A percentile compares a stretch with the other conserved stretches of the same genome.
These are phyloP conservation scores for Byssochlamys sp. DNA, from an alignment of 2,329 filamentous ascomycete species.

Conservation along the genomic window DNA sequence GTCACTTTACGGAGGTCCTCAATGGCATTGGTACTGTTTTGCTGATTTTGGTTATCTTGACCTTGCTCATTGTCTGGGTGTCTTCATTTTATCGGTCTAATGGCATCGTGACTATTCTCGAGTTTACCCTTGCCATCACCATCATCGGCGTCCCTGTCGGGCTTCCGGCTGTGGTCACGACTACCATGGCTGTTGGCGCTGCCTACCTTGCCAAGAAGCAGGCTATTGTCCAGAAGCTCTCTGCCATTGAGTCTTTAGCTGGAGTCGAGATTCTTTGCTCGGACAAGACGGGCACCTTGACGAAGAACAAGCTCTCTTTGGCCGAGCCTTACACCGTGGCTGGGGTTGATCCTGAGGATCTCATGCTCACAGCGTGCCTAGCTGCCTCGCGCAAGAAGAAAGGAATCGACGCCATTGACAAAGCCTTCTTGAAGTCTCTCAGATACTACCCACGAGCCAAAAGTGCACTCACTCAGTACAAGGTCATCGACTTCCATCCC, in stretches of 20 bases:
- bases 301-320: constrained; percentile 86
- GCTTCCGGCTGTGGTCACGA: constrained; percentile 86
- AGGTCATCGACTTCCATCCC: constrained; percentile 72
- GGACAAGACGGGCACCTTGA: constrained; percentile 87
- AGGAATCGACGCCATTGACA: constrained; percentile 89
- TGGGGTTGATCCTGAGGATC: constrained; percentile 74
- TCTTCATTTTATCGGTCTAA: constrained; percentile 83
- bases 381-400: constrained; percentile 90
- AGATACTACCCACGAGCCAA: constrained; percentile 76
- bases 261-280: constrained; percentile 91
- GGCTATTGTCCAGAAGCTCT: constrained; percentile 87
- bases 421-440: constrained; percentile 82
- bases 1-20: constrained; percentile 85
- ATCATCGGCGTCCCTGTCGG: constrained; percentile 88
- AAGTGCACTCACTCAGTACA: constrained; percentile 69
- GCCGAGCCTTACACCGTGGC: constrained; percentile 73
- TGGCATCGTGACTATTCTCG: constrained; percentile 64
- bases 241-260: constrained; percentile 81
- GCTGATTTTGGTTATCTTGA: constrained; percentile 69
- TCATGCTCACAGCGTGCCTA: constrained; percentile 85
- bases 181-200: constrained; percentile 88
- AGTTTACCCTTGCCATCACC: constrained; percentile 79
- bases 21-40: constrained; percentile 77
- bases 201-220: constrained; percentile 86
- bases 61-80: constrained; percentile 74